Evolutionary conservation across 805 yeast genomes (phyloP), one percentile per base, ranked within the genome.

Genomic region (Kluyveromyces dobzhanskii): DNA sequence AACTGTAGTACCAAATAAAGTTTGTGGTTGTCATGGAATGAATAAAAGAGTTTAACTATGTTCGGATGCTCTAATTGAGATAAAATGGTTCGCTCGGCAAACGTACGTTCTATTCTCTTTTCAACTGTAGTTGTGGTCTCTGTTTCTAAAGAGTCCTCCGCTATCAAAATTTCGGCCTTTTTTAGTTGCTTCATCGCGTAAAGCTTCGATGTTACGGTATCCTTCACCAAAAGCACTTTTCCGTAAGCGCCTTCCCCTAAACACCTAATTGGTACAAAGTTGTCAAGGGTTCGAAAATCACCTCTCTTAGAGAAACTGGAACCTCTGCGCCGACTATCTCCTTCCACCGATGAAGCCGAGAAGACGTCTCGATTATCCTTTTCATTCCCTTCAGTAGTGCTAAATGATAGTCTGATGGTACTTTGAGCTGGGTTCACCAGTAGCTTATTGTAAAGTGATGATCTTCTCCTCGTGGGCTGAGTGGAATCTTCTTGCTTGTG

Each of bases 231-330:
- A 7, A 84, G 62, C 3, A 86, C 96, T 54, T 84, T 85, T 3
- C 96, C 95, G 49, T 83, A 86, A 2, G 95, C 86, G 3, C 96
- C 96, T 37, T 78, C 73, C 0, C 96, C 96, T 4, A 86, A 65
- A 0, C 85, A 92, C 47, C 76, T 80, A 5, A 87, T 59, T 2
- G 84, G 82, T 48, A 73, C 77, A 51, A 87, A 86, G 53, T 86
- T 94, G 4, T 50, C 36, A 4, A 68, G 54, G 19, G 49, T 53
- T 12, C 61, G 49, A 8, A 42, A 41, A n/a, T 36, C 47, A 14
- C 40, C 43, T 13, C 30, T 38, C 30, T 37, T 21, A 11, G 32
- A 32, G 14, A 36, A 30, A 25, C 32, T 30, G 10, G 34, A 28
- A 24, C 17, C 11, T 13, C 38, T 17, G n/a, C 35, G 17, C 21